Evolutionary conservation across 352 stramenopile genomes (phyloP), one percentile per base, ranked within the genome.

Genomic region (Globisporangium lucens): DNA sequence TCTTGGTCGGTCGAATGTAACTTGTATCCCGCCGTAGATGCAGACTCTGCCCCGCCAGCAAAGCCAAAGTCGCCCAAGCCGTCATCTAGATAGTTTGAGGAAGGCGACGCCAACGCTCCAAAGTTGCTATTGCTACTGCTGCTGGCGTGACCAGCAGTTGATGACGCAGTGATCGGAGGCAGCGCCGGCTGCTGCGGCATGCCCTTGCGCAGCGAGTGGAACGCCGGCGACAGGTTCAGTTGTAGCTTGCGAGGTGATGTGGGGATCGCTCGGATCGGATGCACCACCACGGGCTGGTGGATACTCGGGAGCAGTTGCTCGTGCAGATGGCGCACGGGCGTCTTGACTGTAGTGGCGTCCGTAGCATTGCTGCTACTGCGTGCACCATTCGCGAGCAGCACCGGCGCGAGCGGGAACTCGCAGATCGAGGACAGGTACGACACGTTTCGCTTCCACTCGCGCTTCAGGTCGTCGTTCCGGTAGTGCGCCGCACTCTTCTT

Each of bases 401-500:
- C 73, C 2, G 66, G 61, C 0, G 75, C 56, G 15, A 88, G 46
- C 0, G 79, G 85, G 60, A 88, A 91, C 65, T 85, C 80, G 56
- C 77, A 89, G 56, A 92, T 92, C 9, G 85, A 89, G 22, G 79
- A 76, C 35, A 94, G 67, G 38, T 91, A 94, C 29, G 83, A 80
- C 22, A 88, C 61, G 68, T 90, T 92, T 60, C 90, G 85, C 22
- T 82, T 68, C 82, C 83, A 91, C 27, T 90, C 83, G 55, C 75
- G 79, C 24, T 69, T 71, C 15, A 94, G 61, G 10, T 81, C 63
- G 47, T 87, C 77, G 9, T 87, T 88, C 2, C 77, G 73, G 58
- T 94, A 94, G 66, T 91, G 80, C 1, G 83, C 73, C 2, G 69
- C 65, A 51, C 69, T 90, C 67, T 89, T 86, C 49, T 81, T 79